Evolutionary conservation across 2,329 filamentous ascomycete species (phyloP).

Genomic region (Claviceps sp.): DNA sequence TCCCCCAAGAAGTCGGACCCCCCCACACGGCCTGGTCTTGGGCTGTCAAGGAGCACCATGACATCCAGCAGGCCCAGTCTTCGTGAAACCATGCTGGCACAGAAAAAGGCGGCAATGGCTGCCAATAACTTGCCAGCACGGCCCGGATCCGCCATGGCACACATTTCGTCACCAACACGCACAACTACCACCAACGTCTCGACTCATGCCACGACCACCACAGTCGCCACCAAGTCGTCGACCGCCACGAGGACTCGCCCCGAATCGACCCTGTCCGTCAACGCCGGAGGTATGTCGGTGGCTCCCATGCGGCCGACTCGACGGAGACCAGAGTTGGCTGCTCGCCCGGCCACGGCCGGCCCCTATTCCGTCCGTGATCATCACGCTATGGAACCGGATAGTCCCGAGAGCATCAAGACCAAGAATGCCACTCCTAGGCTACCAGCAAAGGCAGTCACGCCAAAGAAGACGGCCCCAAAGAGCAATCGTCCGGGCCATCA

Average conservation of each 20-base stretch:
- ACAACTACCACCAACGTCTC: conserved; percentile 21
- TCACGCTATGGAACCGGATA: conserved; percentile 21
- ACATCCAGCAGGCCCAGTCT: conserved; percentile 50
- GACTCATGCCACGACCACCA: conserved; percentile 8
- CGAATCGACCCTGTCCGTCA: conserved; percentile 30
- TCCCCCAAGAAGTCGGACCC: conserved; percentile 39
- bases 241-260: conserved; percentile 26
- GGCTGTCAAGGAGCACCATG: conserved; percentile 50
- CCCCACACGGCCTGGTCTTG: conserved; percentile 40
- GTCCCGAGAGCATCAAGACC: conserved; percentile 32
- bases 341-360: conserved; percentile 50
- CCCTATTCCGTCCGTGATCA: conserved; percentile 51
- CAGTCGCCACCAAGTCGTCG: conserved; percentile 17
- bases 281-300: conserved; percentile 46
- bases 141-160: conserved; percentile 51
- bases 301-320: conserved; percentile 49
- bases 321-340: conserved; percentile 42
- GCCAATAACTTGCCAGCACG: conserved; percentile 37
- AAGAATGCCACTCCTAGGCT: conserved; percentile 35
- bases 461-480: conserved; percentile 34
- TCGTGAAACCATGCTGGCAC: conserved; percentile 72
- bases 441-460: conserved; percentile 31
- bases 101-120: conserved; percentile 50
- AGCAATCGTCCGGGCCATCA: conserved; percentile 30
- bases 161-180: conserved; percentile 38